Conservation (phyloP, 1,139 yeast species). For the Pneumocystis sp. region DNA sequence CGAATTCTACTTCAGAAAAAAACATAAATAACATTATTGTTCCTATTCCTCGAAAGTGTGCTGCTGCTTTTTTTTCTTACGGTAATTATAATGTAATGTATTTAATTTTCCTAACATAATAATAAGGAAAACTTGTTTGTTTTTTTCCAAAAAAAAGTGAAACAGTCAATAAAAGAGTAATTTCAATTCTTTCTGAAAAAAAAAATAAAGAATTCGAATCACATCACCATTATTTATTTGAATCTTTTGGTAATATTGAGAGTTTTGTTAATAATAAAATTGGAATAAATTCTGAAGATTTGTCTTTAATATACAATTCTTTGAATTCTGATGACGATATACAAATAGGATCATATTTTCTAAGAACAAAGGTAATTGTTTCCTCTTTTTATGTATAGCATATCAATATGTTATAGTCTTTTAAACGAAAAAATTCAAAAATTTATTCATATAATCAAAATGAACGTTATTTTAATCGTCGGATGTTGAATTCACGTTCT, state of each 20-base stretch:
- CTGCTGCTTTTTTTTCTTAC: conserved; percentile 7
- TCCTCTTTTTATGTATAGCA: neutral
- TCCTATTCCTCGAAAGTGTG: conserved; percentile 10
- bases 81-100: conserved; percentile 10
- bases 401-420: neutral
- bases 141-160: conserved; percentile 4
- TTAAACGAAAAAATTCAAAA: neutral
- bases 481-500: conserved; percentile 16
- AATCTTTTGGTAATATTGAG: conserved; percentile 3
- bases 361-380: neutral
- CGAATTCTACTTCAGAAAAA: conserved; percentile 23
- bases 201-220: neutral
- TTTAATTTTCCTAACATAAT: neutral
- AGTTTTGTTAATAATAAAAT: neutral
- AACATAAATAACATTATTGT: conserved; percentile 10
- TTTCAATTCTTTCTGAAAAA: conserved; percentile 1
- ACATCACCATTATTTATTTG: neutral
- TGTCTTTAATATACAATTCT: neutral
- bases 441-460: neutral
- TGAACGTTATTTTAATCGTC: conserved; percentile 3
- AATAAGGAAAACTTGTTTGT: conserved; percentile 5
- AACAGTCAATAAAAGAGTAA: neutral
- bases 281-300: neutral
- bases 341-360: neutral
- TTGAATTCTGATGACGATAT: neutral